These are phyloP conservation scores for Colletotrichum tabaci DNA, from an alignment of 2,329 filamentous ascomycete genomes.

Conservation along the genomic window DNA sequence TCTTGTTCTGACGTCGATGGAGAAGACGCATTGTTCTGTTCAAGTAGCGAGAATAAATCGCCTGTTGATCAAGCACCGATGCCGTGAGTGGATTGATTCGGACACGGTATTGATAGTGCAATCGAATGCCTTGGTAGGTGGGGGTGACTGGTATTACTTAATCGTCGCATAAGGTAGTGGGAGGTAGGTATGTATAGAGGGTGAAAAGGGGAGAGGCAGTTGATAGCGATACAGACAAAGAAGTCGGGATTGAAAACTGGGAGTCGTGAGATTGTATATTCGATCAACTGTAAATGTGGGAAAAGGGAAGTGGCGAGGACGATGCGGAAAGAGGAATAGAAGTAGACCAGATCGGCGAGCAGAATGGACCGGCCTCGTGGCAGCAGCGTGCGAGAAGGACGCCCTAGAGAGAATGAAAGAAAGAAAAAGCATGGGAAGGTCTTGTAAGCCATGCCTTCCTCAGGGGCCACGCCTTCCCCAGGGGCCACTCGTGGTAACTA, in stretches of 20 bases:
- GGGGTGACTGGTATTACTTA: background rate
- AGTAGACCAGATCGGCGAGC: constrained; percentile 20
- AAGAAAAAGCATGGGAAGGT: constrained; percentile 13
- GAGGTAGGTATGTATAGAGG: background rate
- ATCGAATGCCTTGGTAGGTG: background rate
- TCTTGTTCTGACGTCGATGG: constrained; percentile 27
- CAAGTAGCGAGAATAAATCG: background rate
- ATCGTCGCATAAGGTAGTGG: background rate
- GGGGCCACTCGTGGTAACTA: background rate
- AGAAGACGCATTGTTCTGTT: constrained; percentile 32
- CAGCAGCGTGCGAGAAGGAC: constrained; percentile 32
- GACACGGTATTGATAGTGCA: background rate
- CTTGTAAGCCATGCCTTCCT: constrained; percentile 14
- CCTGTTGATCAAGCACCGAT: constrained; percentile 12
- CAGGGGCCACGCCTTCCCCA: constrained; percentile 3
- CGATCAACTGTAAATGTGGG: too few relatives aligned
- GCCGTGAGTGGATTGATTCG: too few relatives aligned
- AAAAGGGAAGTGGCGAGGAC: background rate
- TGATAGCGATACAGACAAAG: background rate
- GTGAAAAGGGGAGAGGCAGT: background rate
- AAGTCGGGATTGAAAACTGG: background rate
- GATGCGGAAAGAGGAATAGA: background rate
- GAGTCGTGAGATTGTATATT: constrained; percentile 4
- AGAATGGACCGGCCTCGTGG: constrained; percentile 27
- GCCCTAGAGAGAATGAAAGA: constrained; percentile 3